phyloP scores from a whole-genome alignment of 768 basidiomycete species.

The Pleurotus salmoneostramineus region DNA sequence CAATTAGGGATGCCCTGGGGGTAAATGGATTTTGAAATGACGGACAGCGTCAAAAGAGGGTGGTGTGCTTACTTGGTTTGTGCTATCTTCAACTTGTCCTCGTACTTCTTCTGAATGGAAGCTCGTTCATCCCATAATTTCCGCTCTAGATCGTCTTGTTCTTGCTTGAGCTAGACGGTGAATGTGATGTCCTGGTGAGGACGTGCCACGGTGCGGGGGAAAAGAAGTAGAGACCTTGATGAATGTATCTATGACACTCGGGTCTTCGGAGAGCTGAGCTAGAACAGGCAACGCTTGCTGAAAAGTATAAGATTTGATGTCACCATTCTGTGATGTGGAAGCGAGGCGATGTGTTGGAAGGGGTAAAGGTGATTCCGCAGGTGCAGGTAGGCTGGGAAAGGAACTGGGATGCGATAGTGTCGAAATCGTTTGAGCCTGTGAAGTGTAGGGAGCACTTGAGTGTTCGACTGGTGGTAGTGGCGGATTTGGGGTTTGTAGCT shows the following conservation, averaged over 20 bases:
- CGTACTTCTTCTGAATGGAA: constrained; percentile 58
- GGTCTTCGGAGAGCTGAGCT: constrained; percentile 54
- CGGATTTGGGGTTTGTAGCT: constrained; percentile 33
- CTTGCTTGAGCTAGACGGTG: constrained; percentile 54
- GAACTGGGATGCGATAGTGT: no score
- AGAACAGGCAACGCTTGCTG: constrained; percentile 68
- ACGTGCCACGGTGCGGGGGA: not conserved
- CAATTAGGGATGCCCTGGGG: constrained; percentile 63
- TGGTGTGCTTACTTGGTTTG: constrained; percentile 53
- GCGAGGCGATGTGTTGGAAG: constrained; percentile 8
- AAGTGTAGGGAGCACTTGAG: no score
- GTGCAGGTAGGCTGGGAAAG: no score
- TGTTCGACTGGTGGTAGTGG: no score
- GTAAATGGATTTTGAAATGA: constrained; percentile 2
- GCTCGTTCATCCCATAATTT: constrained; percentile 66
- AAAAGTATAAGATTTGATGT: constrained; percentile 52
- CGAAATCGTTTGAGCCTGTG: no score
- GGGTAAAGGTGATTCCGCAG: no score
- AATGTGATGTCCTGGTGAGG: not conserved
- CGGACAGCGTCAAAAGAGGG: constrained; percentile 1
- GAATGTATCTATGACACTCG: constrained; percentile 44
- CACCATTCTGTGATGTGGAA: not conserved
- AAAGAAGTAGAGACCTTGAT: constrained; percentile 37
- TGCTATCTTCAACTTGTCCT: constrained; percentile 68
- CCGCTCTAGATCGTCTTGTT: constrained; percentile 67